A percentile compares a stretch with the other conserved stretches of the same genome.
These are phyloP conservation scores for Neonectria sp. DNA, from an alignment of 2,329 filamentous ascomycete species.

Conservation along the genomic window DNA sequence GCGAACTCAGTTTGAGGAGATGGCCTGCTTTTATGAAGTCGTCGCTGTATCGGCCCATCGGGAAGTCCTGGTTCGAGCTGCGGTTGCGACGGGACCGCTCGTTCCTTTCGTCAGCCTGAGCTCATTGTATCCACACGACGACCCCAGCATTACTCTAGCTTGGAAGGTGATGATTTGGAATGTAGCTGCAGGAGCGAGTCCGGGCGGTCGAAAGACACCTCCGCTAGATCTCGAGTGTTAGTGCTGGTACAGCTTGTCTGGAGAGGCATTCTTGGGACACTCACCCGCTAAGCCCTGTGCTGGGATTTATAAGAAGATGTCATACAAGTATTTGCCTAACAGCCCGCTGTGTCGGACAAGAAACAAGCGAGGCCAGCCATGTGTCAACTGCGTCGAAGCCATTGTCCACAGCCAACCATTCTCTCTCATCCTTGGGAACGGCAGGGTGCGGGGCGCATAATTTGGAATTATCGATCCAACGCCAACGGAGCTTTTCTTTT, in stretches of 20 bases:
- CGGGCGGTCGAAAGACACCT: not conserved
- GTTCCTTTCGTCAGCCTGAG: constrained; percentile 42
- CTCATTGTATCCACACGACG: constrained; percentile 38
- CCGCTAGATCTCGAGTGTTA: constrained; percentile 14
- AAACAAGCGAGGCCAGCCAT: constrained; percentile 20
- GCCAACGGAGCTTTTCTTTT: constrained; percentile 4
- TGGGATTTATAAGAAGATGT: not conserved
- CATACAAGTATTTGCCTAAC: constrained; percentile 11
- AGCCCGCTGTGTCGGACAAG: constrained; percentile 13
- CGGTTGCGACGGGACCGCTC: constrained; percentile 6
- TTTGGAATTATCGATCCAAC: constrained; percentile 28
- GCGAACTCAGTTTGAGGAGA: not conserved
- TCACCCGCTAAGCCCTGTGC: constrained; percentile 9
- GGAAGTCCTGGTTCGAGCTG: constrained; percentile 10
- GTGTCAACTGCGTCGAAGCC: constrained; percentile 9
- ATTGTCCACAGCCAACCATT: constrained; percentile 19
- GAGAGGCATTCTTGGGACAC: not conserved
- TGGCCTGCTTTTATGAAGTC: constrained; percentile 15
- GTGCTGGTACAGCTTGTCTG: constrained; percentile 8
- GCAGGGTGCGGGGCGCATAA: constrained; percentile 16
- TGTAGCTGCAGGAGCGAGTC: not conserved
- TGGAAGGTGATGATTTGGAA: constrained; percentile 1
- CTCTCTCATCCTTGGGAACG: not conserved
- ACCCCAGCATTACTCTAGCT: constrained; percentile 11
- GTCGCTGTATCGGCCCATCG: constrained; percentile 20